Conservation (phyloP, 306 rosid species). For the Glycyrrhiza uralensis region DNA sequence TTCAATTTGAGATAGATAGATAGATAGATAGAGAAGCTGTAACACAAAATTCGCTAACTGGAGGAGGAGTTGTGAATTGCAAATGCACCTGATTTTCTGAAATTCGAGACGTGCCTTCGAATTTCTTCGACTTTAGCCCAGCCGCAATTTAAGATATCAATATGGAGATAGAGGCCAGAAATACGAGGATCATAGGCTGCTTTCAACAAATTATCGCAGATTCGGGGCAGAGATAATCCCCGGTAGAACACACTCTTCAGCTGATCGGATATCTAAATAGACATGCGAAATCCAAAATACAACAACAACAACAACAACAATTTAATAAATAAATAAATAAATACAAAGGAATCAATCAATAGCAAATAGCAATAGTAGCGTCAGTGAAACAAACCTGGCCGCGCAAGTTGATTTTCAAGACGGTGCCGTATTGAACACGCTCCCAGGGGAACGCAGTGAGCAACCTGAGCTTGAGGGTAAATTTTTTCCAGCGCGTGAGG, state of each 20-base stretch:
- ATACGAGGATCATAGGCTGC: conserved; percentile 93
- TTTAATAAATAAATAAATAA: background rate
- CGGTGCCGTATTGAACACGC: conserved; percentile 71
- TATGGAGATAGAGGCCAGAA: conserved; percentile 74
- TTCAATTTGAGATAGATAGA: too few species aligned
- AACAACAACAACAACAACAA: too few species aligned
- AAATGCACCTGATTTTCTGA: conserved; percentile 73
- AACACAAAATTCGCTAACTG: background rate
- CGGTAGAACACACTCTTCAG: conserved; percentile 64
- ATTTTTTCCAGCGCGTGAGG: conserved; percentile 53
- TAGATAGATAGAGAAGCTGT: background rate
- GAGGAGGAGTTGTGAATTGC: background rate
- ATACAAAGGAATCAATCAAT: background rate
- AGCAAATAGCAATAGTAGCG: background rate
- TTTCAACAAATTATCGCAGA: conserved; percentile 80
- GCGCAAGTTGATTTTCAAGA: conserved; percentile 74
- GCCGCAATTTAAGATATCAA: conserved; percentile 78
- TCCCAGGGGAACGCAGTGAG: conserved; percentile 79
- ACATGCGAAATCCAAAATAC: background rate
- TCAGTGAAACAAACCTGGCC: conserved; percentile 61
- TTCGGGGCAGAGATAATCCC: conserved; percentile 78
- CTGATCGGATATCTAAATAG: conserved; percentile 78
- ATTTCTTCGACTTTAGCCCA: conserved; percentile 96
- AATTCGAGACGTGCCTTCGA: conserved; percentile 76
- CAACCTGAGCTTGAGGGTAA: conserved; percentile 67